Evolutionary conservation across 2,329 filamentous ascomycete genomes (phyloP).

Genomic region (Scedosporium dehoogii): DNA sequence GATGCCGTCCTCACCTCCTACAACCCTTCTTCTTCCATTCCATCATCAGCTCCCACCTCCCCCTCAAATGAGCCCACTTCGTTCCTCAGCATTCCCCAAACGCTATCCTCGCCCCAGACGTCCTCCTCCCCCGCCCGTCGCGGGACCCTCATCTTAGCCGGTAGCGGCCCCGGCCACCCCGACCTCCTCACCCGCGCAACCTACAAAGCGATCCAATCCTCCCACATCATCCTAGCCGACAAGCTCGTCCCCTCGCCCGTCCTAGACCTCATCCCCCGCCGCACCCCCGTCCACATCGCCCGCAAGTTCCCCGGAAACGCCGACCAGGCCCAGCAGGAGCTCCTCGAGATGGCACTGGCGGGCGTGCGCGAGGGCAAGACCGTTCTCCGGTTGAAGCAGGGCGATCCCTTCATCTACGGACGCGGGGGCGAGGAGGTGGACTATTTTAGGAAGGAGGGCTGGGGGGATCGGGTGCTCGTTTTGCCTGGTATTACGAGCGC

Average conservation of each 20-base stretch:
- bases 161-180: slow-evolving; percentile 86
- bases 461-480: slow-evolving; percentile 54
- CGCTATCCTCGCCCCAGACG: slow-evolving; percentile 11
- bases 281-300: slow-evolving; percentile 83
- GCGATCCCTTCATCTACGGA: slow-evolving; percentile 93
- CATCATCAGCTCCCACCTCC: slow-evolving; percentile 3
- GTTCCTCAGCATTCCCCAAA: neutral
- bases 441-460: slow-evolving; percentile 68
- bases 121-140: slow-evolving; percentile 14
- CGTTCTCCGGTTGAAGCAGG: slow-evolving; percentile 87
- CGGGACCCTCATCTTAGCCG: slow-evolving; percentile 77
- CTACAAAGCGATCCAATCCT: slow-evolving; percentile 62
- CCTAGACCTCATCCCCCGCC: slow-evolving; percentile 78
- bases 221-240: slow-evolving; percentile 74
- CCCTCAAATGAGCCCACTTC: neutral
- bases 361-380: slow-evolving; percentile 58
- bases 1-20: slow-evolving; percentile 63
- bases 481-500: slow-evolving; percentile 87
- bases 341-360: slow-evolving; percentile 66
- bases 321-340: slow-evolving; percentile 83
- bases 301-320: slow-evolving; percentile 97
- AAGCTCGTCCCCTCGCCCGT: slow-evolving; percentile 80
- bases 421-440: slow-evolving; percentile 86
- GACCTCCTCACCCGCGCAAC: slow-evolving; percentile 81
- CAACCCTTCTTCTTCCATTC: slow-evolving; percentile 15